Evolutionary conservation across 106 monocot species (phyloP).

Genomic region (Acanthochlamys bracteata): DNA sequence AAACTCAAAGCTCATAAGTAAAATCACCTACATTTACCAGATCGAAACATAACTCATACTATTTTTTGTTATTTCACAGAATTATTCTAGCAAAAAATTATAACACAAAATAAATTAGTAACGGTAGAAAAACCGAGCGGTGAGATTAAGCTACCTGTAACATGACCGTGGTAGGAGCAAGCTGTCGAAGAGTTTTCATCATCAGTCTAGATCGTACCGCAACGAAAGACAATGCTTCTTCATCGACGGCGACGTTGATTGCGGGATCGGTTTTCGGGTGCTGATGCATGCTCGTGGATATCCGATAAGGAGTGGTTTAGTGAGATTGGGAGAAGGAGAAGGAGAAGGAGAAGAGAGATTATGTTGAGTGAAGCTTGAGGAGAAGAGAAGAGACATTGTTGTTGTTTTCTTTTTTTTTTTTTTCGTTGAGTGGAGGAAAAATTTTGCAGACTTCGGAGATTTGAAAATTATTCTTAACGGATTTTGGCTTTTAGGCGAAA

Average conservation of each 20-base stretch:
- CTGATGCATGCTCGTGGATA: no score
- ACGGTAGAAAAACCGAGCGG: background rate
- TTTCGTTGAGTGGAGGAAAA: no score
- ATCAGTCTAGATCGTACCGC: conserved; percentile 38
- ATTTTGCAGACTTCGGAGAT: no score
- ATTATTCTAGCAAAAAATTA: background rate
- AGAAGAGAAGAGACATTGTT: no score
- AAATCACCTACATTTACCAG: background rate
- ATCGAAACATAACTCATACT: background rate
- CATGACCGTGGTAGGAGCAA: conserved; percentile 78
- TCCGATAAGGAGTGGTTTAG: background rate
- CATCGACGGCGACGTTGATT: background rate
- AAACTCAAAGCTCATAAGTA: background rate
- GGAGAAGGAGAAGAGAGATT: no score
- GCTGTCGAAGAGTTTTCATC: conserved; percentile 42
- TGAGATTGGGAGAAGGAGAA: no score
- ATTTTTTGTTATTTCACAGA: background rate
- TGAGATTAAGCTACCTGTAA: conserved; percentile 34
- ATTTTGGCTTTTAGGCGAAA: no score
- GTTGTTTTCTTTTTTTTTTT: no score
- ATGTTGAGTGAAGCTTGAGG: no score
- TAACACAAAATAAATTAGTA: background rate
- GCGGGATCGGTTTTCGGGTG: background rate
- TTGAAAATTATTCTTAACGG: no score
- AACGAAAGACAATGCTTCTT: conserved; percentile 42